phyloP scores from a whole-genome alignment of 2,329 filamentous ascomycete species.

The Calonectria ilicicola region DNA sequence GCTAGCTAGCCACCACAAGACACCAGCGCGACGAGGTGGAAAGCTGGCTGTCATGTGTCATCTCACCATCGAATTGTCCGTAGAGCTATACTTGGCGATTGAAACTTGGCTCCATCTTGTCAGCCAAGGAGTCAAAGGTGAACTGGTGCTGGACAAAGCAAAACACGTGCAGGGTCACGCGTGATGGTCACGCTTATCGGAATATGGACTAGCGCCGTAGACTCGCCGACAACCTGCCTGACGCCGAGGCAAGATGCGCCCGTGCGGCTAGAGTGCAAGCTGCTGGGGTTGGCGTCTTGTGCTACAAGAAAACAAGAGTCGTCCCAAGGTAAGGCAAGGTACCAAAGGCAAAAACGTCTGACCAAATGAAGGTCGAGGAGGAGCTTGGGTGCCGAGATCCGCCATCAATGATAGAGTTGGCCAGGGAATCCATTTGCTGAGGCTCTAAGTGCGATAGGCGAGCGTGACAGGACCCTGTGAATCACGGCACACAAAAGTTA shows the following conservation, averaged over 20 bases:
- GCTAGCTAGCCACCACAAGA: neutral
- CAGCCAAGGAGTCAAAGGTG: neutral
- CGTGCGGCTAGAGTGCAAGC: neutral
- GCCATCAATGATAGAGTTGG: neutral
- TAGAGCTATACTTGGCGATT: neutral
- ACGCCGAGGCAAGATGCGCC: conserved; percentile 10
- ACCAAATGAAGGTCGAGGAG: neutral
- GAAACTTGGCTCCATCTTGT: neutral
- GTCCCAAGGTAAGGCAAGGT: neutral
- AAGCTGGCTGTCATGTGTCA: conserved; percentile 14
- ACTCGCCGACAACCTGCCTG: neutral
- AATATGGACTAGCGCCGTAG: conserved; percentile 8
- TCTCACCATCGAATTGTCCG: conserved; percentile 8
- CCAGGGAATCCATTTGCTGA: conserved; percentile 10
- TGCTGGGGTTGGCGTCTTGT: neutral
- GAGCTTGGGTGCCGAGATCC: neutral
- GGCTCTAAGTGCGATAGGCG: neutral
- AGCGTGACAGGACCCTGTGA: neutral
- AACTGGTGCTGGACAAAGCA: conserved; percentile 1
- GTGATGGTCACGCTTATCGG: neutral
- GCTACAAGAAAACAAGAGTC: neutral
- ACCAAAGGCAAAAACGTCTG: neutral
- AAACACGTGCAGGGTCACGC: conserved; percentile 26
- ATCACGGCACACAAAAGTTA: conserved; percentile 5
- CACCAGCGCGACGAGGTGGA: neutral